These are phyloP conservation scores for Castanea sativa DNA, from an alignment of 306 rosid genomes.

Conservation along the genomic window DNA sequence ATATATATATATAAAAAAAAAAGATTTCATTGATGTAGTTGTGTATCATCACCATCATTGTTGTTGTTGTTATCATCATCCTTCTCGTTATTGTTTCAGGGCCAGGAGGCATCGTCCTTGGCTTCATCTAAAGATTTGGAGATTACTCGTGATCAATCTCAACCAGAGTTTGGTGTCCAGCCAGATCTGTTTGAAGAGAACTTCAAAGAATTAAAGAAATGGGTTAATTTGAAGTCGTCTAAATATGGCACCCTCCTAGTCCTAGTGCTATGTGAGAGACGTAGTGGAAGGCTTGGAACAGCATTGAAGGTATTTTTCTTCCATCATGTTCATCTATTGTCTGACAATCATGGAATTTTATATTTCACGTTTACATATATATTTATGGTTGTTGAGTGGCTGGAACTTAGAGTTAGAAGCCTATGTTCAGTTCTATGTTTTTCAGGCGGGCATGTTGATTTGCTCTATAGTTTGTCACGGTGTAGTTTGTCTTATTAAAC, in stretches of 20 bases:
- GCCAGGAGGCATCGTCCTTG: constrained; percentile 24
- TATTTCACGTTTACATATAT: too few species aligned
- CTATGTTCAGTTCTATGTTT: not conserved
- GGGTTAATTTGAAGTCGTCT: constrained; percentile 78
- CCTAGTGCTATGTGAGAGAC: constrained; percentile 68
- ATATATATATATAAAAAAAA: too few species aligned
- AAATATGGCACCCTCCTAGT: constrained; percentile 63
- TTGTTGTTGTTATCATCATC: not conserved
- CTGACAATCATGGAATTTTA: not conserved
- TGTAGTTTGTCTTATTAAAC: not conserved
- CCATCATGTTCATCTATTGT: not conserved
- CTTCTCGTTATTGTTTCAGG: constrained; percentile 45
- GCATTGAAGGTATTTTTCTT: constrained; percentile 68
- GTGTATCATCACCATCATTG: not conserved
- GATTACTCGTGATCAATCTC: constrained; percentile 34
- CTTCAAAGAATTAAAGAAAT: constrained; percentile 74
- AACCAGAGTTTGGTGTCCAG: constrained; percentile 21
- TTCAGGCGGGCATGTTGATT: not conserved
- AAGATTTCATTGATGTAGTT: not conserved
- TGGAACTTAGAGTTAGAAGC: not conserved
- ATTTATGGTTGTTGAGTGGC: not conserved
- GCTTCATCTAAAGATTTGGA: constrained; percentile 28
- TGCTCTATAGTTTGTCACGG: not conserved
- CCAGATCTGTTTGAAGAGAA: constrained; percentile 73
- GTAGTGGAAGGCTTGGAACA: constrained; percentile 72